A percentile compares a stretch with the other conserved stretches of the same genome.
Conservation (phyloP, 169 alveolate genomes). For the Plasmodium adleri region DNA sequence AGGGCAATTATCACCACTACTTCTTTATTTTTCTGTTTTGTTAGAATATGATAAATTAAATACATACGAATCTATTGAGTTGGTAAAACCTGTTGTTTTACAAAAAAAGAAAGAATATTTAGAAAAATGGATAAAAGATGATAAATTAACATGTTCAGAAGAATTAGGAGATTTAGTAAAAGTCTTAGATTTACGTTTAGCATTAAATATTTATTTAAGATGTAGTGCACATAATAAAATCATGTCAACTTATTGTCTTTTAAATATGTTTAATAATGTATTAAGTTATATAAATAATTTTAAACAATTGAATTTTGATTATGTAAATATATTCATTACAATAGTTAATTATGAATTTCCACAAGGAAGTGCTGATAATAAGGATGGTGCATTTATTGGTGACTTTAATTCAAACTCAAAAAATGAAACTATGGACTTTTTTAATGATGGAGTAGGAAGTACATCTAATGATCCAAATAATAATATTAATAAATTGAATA, state of each 20-base stretch:
- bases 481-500: conserved; percentile 12
- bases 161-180: conserved; percentile 97
- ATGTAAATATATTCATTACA: conserved; percentile 80
- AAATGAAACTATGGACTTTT: conserved; percentile 69
- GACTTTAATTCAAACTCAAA: conserved; percentile 75
- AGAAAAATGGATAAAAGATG: conserved; percentile 97
- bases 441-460: conserved; percentile 37
- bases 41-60: conserved; percentile 96
- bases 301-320: conserved; percentile 81
- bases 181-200: conserved; percentile 92
- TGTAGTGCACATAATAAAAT: conserved; percentile 83
- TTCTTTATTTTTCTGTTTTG: conserved; percentile 97
- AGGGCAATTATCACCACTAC: conserved; percentile 90
- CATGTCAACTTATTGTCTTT: conserved; percentile 93
- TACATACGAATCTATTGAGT: conserved; percentile 96
- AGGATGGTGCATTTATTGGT: conserved; percentile 78
- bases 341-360: conserved; percentile 78
- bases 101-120: conserved; percentile 93
- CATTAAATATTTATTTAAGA: conserved; percentile 92
- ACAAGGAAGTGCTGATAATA: conserved; percentile 76
- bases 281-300: conserved; percentile 91
- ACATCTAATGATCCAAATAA: conserved; percentile 1
- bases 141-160: conserved; percentile 97
- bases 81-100: conserved; percentile 96
- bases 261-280: conserved; percentile 94